Evolutionary conservation across 2,329 filamentous ascomycete genomes (phyloP), one percentile per base, ranked within the genome.

Genomic region (Decorospora gaudefroyi): DNA sequence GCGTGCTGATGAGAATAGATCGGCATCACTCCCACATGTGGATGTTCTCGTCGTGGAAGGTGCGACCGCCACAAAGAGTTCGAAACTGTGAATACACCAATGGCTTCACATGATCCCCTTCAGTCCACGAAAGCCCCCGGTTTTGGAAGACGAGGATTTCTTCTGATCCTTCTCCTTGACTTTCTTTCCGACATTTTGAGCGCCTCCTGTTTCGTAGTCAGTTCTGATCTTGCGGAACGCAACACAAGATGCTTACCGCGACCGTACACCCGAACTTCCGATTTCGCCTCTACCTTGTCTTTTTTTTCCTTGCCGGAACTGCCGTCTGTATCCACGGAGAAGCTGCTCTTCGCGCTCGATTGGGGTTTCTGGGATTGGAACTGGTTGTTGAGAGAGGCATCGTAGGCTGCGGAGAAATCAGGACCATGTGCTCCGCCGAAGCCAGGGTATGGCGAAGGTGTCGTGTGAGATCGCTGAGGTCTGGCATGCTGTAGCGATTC

Each of bases 131-230:
- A 73, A 72, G 19, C 60, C 70, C 9, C 70, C 68, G 4, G 65
- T 66, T 46, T 69, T 72, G 12, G 62, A 48, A 6, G 57, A 47
- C 53, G 79, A 76, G 48, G 74, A 73, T 42, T 78, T 69, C 42
- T 70, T 68, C 55, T 55, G 46, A 23, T 74, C 66, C 53, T 76
- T 75, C 40, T 76, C 73, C 49, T 78, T 78, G 49, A 74, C 71
- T 53, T 80, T 78, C 62, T 79, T 80, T 19, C 74, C 75, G 47
- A 76, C 74, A 55, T 81, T 78, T 58, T 81, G 80, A 26, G 75
- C 76, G 31, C 76, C 76, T 53, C 74, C 74, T 77, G 53, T 51
- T 31, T 44, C 53, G 33, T 42, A 34, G 32, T 67, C 53, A 68
- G 57, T 43, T 76, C 69, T 5, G 72, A 55, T 42, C 9, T 53